Conservation (phyloP, 352 stramenopile genomes). For the Phytopythium cucurbitacearum region DNA sequence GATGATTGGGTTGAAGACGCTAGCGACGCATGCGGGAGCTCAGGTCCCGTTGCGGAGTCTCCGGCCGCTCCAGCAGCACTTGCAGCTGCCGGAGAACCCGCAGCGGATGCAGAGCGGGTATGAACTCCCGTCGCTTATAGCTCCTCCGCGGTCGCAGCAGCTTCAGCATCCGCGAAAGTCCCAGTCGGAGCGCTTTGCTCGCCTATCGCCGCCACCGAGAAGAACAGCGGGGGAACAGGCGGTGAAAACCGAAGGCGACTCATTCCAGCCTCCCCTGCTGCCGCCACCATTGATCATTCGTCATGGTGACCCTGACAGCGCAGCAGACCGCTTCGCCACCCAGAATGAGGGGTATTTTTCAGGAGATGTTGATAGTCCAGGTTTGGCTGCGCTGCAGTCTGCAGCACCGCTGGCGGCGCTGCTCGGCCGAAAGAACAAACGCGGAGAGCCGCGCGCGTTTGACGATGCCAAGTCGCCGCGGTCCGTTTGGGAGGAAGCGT, state of each 20-base stretch:
- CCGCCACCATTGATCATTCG: conserved; percentile 1
- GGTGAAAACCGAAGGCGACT: neutral
- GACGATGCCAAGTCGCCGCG: conserved; percentile 32
- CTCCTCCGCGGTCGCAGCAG: too few relatives aligned
- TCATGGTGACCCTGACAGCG: neutral
- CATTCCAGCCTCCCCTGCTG: conserved; percentile 1
- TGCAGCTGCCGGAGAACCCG: neutral
- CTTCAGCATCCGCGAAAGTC: too few relatives aligned
- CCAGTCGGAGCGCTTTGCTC: too few relatives aligned
- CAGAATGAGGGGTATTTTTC: too few relatives aligned
- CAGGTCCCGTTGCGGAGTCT: conserved; percentile 12
- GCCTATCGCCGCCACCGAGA: too few relatives aligned
- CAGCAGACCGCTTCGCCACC: neutral
- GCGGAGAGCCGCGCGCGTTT: conserved; percentile 18
- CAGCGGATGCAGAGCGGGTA: neutral
- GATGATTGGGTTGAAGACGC: conserved; percentile 31
- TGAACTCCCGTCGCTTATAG: too few relatives aligned
- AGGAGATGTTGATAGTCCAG: too few relatives aligned
- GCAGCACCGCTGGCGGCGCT: conserved; percentile 22
- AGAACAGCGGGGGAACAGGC: neutral
- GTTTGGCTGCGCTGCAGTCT: neutral
- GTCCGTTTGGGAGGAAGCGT: conserved; percentile 30
- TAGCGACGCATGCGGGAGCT: conserved; percentile 18
- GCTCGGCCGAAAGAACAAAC: conserved; percentile 26
- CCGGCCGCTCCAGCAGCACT: conserved; percentile 4